These are phyloP conservation scores for Conidiobolus incongruus DNA, from an alignment of 371 early-diverging fungal genomes.

Conservation along the genomic window DNA sequence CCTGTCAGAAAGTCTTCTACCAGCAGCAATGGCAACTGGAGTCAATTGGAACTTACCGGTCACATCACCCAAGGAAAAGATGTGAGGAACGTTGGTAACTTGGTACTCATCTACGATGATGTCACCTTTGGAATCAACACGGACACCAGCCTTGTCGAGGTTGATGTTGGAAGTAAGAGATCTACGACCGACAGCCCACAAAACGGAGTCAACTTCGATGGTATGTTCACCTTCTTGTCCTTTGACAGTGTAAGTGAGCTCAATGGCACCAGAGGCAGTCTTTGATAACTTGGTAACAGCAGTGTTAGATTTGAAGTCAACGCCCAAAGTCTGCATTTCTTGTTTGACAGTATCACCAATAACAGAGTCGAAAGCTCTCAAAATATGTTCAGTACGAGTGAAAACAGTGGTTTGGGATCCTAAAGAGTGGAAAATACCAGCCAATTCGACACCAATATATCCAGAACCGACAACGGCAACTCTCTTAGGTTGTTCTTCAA, in stretches of 20 bases:
- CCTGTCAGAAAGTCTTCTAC: slow-evolving; percentile 76
- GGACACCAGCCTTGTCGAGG: slow-evolving; percentile 36
- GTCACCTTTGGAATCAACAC: slow-evolving; percentile 31
- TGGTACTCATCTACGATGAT: slow-evolving; percentile 71
- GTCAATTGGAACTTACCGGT: slow-evolving; percentile 82
- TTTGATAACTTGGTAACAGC: slow-evolving; percentile 18
- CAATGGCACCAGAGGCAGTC: slow-evolving; percentile 9
- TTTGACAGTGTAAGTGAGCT: slow-evolving; percentile 17
- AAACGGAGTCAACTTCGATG: slow-evolving; percentile 36
- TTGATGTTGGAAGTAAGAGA: slow-evolving; percentile 49
- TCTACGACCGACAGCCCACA: slow-evolving; percentile 77
- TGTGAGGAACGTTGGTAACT: slow-evolving; percentile 34
- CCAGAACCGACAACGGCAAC: slow-evolving; percentile 76
- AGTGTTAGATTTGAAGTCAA: slow-evolving; percentile 46
- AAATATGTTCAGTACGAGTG: slow-evolving; percentile 62
- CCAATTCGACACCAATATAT: slow-evolving; percentile 85
- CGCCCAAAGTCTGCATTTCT: slow-evolving; percentile 44
- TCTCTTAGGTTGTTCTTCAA: slow-evolving; percentile 74
- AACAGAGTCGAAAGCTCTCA: slow-evolving; percentile 77
- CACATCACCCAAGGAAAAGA: slow-evolving; percentile 91
- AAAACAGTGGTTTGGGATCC: slow-evolving; percentile 76
- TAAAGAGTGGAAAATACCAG: slow-evolving; percentile 77
- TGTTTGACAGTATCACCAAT: slow-evolving; percentile 62
- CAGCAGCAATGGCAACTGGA: slow-evolving; percentile 92
- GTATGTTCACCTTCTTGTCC: slow-evolving; percentile 14